A percentile compares a stretch with the other conserved stretches of the same genome.
These are phyloP conservation scores for Cyclanthera cordifolia DNA, from an alignment of 306 rosid species.

Conservation along the genomic window DNA sequence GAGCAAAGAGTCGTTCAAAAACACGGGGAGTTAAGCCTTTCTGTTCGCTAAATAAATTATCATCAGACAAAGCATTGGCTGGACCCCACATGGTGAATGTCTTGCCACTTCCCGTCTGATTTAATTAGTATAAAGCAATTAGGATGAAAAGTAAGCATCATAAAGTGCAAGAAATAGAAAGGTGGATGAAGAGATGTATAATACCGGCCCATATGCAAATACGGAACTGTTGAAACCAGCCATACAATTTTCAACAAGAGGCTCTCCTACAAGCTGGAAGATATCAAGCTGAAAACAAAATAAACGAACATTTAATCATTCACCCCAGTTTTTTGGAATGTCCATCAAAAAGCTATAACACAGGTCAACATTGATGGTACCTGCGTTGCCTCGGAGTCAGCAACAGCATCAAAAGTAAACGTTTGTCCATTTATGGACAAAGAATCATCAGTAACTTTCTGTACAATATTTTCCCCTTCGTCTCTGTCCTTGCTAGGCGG, in stretches of 20 bases:
- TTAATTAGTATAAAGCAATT: slow-evolving; percentile 9
- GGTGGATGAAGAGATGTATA: neutral
- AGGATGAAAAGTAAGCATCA: neutral
- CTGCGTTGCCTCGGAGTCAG: slow-evolving; percentile 76
- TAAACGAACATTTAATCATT: slow-evolving; percentile 2
- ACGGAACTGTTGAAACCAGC: slow-evolving; percentile 96
- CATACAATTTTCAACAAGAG: slow-evolving; percentile 88
- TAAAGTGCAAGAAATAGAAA: neutral
- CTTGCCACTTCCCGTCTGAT: slow-evolving; percentile 95
- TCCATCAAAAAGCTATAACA: slow-evolving; percentile 11
- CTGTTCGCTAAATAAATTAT: slow-evolving; percentile 46
- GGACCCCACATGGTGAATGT: slow-evolving; percentile 99
- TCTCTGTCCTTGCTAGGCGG: slow-evolving; percentile 53
- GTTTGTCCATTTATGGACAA: slow-evolving; percentile 66
- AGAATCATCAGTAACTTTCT: slow-evolving; percentile 58
- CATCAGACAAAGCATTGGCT: slow-evolving; percentile 65
- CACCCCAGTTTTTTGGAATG: neutral
- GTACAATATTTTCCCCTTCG: slow-evolving; percentile 67
- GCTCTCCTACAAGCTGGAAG: slow-evolving; percentile 82
- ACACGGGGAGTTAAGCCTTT: slow-evolving; percentile 87
- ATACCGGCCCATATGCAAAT: slow-evolving; percentile 96
- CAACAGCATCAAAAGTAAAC: slow-evolving; percentile 89
- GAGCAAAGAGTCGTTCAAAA: slow-evolving; percentile 73
- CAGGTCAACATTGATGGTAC: slow-evolving; percentile 27
- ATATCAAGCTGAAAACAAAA: slow-evolving; percentile 57